Percentiles rank a stretch among this genome's conserved stretches.
phyloP scores from a whole-genome alignment of 2,329 filamentous ascomycete genomes.

The Penicillium sp. region DNA sequence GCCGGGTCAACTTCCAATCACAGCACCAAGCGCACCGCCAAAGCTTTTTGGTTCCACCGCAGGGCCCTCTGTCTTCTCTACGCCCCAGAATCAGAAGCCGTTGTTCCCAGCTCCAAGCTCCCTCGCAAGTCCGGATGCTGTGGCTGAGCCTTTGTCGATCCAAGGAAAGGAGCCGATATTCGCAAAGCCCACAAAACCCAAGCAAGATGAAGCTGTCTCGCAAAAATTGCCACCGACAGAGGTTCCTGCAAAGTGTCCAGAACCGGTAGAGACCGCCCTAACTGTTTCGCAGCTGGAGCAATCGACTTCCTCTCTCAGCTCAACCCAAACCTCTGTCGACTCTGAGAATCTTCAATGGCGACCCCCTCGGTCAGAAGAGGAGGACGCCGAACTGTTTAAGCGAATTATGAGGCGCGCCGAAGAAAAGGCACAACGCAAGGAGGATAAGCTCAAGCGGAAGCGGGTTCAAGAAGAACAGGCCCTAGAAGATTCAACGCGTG shows the following conservation, averaged over 20 bases:
- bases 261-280: neutral
- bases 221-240: neutral
- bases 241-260: neutral
- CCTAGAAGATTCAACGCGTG: slow-evolving; percentile 21
- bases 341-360: slow-evolving; percentile 1
- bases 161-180: slow-evolving; percentile 6
- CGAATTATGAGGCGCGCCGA: slow-evolving; percentile 25
- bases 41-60: slow-evolving; percentile 6
- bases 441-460: slow-evolving; percentile 31
- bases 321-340: neutral
- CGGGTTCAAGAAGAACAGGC: slow-evolving; percentile 34
- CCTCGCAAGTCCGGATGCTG: neutral
- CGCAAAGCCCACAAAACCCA: neutral
- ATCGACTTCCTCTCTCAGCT: neutral
- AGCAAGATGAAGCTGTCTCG: neutral
- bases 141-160: neutral
- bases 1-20: neutral
- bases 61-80: neutral
- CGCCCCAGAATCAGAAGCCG: slow-evolving; percentile 10
- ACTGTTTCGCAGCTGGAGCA: slow-evolving; percentile 5
- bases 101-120: slow-evolving; percentile 14
- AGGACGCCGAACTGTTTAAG: slow-evolving; percentile 15
- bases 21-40: neutral
- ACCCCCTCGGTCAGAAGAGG: slow-evolving; percentile 13
- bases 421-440: slow-evolving; percentile 26